phyloP scores from a whole-genome alignment of 805 yeast genomes.

The Candida mattraensis region DNA sequence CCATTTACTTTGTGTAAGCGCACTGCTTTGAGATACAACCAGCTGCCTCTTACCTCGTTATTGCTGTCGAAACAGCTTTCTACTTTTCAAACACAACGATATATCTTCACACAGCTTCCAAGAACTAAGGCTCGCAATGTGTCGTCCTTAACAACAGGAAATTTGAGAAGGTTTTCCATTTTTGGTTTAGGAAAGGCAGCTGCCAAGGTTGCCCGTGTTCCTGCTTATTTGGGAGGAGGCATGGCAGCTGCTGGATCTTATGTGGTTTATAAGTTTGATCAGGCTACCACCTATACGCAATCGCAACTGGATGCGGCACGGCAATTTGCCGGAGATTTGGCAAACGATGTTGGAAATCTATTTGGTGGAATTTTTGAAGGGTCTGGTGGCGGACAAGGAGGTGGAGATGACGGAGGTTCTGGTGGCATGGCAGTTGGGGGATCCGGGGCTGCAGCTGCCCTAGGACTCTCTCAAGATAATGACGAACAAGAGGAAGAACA shows the following conservation, averaged over 20 bases:
- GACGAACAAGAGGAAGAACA: conserved; percentile 24
- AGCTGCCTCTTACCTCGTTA: too few species aligned
- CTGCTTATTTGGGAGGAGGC: conserved; percentile 87
- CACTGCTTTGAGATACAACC: too few species aligned
- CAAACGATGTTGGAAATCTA: conserved; percentile 42
- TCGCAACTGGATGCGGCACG: conserved; percentile 63
- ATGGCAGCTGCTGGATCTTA: conserved; percentile 94
- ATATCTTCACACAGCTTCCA: conserved; percentile 6
- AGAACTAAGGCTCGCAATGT: conserved; percentile 6
- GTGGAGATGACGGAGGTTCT: conserved; percentile 26
- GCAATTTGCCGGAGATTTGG: conserved; percentile 58
- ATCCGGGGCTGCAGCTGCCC: conserved; percentile 56
- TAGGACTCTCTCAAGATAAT: conserved; percentile 36
- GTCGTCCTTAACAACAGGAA: conserved; percentile 4
- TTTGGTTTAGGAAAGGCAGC: conserved; percentile 52
- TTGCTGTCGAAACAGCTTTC: too few species aligned
- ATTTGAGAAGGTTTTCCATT: conserved; percentile 30
- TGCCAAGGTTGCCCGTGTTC: conserved; percentile 56
- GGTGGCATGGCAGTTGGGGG: conserved; percentile 47
- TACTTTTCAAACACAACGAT: conserved; percentile 1
- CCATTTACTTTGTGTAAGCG: too few species aligned
- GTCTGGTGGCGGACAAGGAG: conserved; percentile 31
- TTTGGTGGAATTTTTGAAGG: conserved; percentile 28
- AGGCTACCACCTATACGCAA: conserved; percentile 69
- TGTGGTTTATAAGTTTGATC: conserved; percentile 87